Conservation (phyloP, 2,329 filamentous ascomycete species). For the Cladosporium sp. region DNA sequence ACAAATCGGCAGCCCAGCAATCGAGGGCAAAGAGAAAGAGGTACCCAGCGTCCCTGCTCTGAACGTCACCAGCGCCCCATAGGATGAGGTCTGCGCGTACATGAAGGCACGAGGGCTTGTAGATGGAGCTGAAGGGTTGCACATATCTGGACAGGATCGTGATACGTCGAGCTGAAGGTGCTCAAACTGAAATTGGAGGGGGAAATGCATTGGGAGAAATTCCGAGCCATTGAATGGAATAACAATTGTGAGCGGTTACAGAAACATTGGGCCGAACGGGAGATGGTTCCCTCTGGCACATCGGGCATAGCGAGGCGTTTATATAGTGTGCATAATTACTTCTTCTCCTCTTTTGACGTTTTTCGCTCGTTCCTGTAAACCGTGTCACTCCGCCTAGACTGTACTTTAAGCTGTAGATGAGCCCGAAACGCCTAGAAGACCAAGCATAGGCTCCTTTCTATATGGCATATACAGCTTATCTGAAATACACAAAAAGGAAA, state of each 20-base stretch:
- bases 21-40: slow-evolving; percentile 5
- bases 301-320: slow-evolving; percentile 3
- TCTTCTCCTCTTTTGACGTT: not conserved
- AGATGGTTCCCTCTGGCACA: not conserved
- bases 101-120: not conserved
- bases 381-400: too few relatives aligned
- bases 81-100: not conserved
- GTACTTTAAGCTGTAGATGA: too few relatives aligned
- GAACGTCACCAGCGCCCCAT: slow-evolving; percentile 3
- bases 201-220: not conserved
- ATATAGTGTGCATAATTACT: not conserved
- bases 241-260: not conserved
- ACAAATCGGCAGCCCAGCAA: slow-evolving; percentile 2
- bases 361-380: too few relatives aligned
- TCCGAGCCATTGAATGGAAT: not conserved
- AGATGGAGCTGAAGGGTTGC: not conserved
- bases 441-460: too few relatives aligned
- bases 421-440: too few relatives aligned
- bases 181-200: not conserved
- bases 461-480: too few relatives aligned
- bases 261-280: not conserved
- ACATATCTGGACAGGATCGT: not conserved
- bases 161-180: not conserved
- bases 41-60: not conserved
- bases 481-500: too few relatives aligned